Evolutionary conservation across 2,329 filamentous ascomycete genomes (phyloP).

Genomic region (Byssochlamys sp.): DNA sequence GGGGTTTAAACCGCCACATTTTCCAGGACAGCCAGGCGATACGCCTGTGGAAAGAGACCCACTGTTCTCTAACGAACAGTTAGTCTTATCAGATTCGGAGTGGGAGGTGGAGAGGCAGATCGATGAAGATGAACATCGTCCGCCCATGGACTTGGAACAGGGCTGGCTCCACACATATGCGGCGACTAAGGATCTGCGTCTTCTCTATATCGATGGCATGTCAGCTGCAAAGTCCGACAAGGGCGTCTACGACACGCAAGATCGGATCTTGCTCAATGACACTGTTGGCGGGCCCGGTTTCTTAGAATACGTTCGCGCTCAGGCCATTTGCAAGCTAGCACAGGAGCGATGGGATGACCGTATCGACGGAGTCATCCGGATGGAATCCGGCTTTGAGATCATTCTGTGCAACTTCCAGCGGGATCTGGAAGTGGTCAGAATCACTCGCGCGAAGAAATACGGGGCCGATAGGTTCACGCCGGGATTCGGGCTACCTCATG

Average conservation of each 20-base stretch:
- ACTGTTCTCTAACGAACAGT: neutral
- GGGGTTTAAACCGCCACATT: neutral
- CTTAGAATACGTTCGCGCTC: conserved; percentile 44
- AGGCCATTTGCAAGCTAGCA: conserved; percentile 47
- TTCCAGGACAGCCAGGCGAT: neutral
- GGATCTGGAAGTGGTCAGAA: conserved; percentile 27
- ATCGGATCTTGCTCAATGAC: conserved; percentile 47
- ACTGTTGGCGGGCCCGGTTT: conserved; percentile 6
- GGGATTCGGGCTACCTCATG: conserved; percentile 3
- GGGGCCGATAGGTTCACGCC: neutral
- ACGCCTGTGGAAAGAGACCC: neutral
- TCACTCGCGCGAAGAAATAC: conserved; percentile 17
- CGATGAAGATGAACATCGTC: neutral
- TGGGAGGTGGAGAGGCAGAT: neutral
- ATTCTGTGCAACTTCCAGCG: conserved; percentile 56
- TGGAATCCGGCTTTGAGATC: conserved; percentile 62
- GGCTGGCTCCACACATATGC: conserved; percentile 62
- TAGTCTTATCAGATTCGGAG: neutral
- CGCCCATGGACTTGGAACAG: conserved; percentile 3
- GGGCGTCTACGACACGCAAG: conserved; percentile 60
- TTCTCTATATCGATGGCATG: conserved; percentile 63
- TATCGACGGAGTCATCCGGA: conserved; percentile 57
- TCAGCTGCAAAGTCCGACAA: conserved; percentile 55
- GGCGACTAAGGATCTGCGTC: conserved; percentile 46
- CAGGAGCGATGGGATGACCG: conserved; percentile 39